Percentiles rank a stretch among this genome's conserved stretches.
Conservation (phyloP, 2,329 filamentous ascomycete species). For the Cladosporium austrohemisphaericum region DNA sequence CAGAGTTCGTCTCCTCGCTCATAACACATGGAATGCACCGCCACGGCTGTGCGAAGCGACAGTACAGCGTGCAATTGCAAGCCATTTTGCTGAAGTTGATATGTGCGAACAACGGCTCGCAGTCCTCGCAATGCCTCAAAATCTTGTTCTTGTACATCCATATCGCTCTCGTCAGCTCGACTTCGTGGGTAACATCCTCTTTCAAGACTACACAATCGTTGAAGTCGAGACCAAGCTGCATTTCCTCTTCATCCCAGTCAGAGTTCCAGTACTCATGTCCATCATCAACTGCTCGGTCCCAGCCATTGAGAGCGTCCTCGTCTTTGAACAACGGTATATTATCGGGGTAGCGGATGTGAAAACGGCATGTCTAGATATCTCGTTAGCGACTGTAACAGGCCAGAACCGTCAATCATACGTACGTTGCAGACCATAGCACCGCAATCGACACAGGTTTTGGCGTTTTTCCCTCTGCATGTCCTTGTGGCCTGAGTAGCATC, state of each 20-base stretch:
- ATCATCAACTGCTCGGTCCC: no score
- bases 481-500: neutral
- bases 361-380: neutral
- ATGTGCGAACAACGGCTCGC: neutral
- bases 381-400: no score
- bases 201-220: no score
- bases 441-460: conserved; percentile 12
- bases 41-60: neutral
- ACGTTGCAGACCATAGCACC: conserved; percentile 18
- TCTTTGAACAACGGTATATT: no score
- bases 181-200: neutral
- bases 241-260: neutral
- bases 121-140: neutral
- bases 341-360: neutral
- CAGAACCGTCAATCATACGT: no score
- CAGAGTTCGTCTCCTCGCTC: neutral
- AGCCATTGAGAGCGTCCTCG: no score
- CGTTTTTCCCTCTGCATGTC: conserved; percentile 7
- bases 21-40: conserved; percentile 8
- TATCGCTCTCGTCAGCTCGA: neutral
- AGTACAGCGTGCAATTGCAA: neutral
- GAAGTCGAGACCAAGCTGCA: neutral
- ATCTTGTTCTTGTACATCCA: neutral
- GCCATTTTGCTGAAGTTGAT: neutral
- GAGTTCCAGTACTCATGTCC: no score